phyloP scores from a whole-genome alignment of 108 stramenopile genomes.

The Cylindrotheca fusiformis region DNA sequence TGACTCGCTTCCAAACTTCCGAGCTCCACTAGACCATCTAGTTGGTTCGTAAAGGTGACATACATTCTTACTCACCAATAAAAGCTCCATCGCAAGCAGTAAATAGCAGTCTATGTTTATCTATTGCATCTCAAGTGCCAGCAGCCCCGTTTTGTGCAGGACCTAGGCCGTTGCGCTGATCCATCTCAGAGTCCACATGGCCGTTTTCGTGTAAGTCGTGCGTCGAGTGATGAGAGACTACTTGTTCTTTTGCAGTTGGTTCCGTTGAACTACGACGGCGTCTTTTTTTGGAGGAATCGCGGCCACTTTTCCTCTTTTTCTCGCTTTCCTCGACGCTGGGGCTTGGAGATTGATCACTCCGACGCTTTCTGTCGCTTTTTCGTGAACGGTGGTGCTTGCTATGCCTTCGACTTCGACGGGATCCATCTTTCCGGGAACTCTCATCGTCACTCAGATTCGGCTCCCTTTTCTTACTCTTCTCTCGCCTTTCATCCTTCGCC shows the following conservation, averaged over 20 bases:
- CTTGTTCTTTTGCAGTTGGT: no score
- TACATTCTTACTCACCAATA: no score
- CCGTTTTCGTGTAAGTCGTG: not conserved
- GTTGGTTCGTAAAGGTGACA: no score
- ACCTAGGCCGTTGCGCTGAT: no score
- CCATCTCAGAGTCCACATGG: no score
- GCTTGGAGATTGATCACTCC: conserved; percentile 22
- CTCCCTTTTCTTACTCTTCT: conserved; percentile 10
- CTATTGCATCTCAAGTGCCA: no score
- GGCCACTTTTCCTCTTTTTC: conserved; percentile 23
- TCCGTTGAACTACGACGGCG: not conserved
- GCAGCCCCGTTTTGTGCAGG: no score
- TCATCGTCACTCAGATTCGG: conserved; percentile 9
- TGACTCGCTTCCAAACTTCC: no score
- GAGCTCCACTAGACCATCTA: no score
- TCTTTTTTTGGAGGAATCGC: conserved; percentile 7
- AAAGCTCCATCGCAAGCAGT: no score
- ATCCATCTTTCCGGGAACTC: not conserved
- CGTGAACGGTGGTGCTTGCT: conserved; percentile 14
- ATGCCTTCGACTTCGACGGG: conserved; percentile 5
- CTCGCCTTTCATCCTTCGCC: conserved; percentile 7
- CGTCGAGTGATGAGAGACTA: conserved; percentile 2
- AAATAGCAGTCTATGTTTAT: no score
- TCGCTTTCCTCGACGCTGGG: conserved; percentile 5
- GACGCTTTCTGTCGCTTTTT: conserved; percentile 16